phyloP scores from a whole-genome alignment of 805 yeast species.

The Blastobotrys chiropterorum region DNA sequence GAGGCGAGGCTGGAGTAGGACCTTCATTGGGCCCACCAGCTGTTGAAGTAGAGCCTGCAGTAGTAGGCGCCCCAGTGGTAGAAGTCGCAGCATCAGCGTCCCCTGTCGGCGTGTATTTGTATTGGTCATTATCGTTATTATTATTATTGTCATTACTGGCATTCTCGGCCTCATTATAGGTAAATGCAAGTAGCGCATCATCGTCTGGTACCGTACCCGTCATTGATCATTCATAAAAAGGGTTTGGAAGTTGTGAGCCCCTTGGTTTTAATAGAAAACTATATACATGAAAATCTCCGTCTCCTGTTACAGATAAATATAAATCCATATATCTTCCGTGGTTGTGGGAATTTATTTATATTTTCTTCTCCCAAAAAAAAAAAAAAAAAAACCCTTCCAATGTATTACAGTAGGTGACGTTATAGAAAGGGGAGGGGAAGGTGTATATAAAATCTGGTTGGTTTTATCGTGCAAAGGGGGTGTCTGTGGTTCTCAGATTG shows the following conservation, averaged over 20 bases:
- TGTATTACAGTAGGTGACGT: not conserved
- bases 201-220: slow-evolving; percentile 10
- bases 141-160: not conserved
- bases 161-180: not conserved
- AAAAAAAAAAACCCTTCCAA: not conserved
- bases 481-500: too few relatives aligned
- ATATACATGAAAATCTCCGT: not conserved
- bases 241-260: slow-evolving; percentile 1
- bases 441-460: not conserved
- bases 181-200: slow-evolving; percentile 9
- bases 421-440: not conserved
- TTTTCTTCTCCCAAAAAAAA: not conserved
- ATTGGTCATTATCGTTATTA: slow-evolving; percentile 1
- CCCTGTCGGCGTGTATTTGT: slow-evolving; percentile 1
- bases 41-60: slow-evolving; percentile 7
- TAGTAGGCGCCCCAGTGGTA: slow-evolving; percentile 9
- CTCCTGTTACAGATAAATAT: not conserved
- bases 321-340: not conserved
- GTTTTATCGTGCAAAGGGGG: too few relatives aligned
- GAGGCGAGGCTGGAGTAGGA: slow-evolving; percentile 3
- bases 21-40: slow-evolving; percentile 6
- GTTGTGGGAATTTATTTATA: not conserved
- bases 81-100: slow-evolving; percentile 1
- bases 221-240: slow-evolving; percentile 3
- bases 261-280: not conserved